Percentiles rank a stretch among this genome's conserved stretches.
Conservation (phyloP, 2,329 filamentous ascomycete species). For the Blumeria graminis region DNA sequence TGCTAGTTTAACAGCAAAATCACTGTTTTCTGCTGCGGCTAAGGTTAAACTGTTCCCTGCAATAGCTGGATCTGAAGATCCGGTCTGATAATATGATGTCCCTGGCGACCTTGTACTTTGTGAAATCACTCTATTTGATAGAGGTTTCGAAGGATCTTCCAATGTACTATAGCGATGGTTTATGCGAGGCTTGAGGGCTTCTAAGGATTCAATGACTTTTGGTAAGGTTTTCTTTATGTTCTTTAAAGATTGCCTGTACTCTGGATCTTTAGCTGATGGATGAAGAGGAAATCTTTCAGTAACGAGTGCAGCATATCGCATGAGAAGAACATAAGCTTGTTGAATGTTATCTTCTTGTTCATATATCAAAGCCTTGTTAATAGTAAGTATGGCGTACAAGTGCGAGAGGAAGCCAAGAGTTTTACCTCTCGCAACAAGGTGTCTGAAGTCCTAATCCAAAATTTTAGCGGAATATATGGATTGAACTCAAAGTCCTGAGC, state of each 20-base stretch:
- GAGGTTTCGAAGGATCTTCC: conserved; percentile 15
- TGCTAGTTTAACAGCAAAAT: conserved; percentile 54
- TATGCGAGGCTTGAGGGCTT: conserved; percentile 58
- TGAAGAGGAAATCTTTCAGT: conserved; percentile 51
- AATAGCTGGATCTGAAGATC: conserved; percentile 33
- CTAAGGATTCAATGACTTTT: conserved; percentile 32
- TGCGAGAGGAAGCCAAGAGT: conserved; percentile 1
- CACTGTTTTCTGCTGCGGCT: conserved; percentile 44
- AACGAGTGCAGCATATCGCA: conserved; percentile 69
- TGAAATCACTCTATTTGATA: background rate
- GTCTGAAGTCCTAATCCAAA: conserved; percentile 62
- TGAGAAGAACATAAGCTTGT: conserved; percentile 76
- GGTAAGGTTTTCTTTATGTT: conserved; percentile 35
- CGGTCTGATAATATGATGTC: conserved; percentile 15
- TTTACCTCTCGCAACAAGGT: conserved; percentile 59
- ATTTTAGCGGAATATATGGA: conserved; percentile 46
- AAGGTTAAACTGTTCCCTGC: conserved; percentile 33
- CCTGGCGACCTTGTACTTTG: background rate
- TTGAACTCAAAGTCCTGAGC: conserved; percentile 69
- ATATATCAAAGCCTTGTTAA: conserved; percentile 52
- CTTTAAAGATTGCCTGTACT: conserved; percentile 27
- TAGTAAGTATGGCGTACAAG: conserved; percentile 2
- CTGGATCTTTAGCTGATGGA: conserved; percentile 44
- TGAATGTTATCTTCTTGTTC: conserved; percentile 65
- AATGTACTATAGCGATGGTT: conserved; percentile 46